Percentiles rank a stretch among this genome's conserved stretches.
Evolutionary conservation across 148 eudicot genomes (phyloP).

Genomic region (Euryodendron excelsum): DNA sequence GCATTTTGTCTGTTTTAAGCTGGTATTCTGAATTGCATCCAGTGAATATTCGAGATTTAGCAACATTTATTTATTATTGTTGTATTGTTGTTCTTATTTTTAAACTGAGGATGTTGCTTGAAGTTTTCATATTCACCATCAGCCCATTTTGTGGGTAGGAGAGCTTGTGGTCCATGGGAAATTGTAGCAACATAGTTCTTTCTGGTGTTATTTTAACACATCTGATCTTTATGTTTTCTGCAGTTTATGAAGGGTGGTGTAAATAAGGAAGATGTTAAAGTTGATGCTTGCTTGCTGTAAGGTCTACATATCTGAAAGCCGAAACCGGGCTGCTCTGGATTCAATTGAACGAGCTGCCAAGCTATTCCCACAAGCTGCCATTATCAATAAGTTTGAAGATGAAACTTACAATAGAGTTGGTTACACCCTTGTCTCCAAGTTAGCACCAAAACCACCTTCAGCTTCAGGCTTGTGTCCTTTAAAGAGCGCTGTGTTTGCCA

Average conservation of each 20-base stretch:
- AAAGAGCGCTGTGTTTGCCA: conserved; percentile 55
- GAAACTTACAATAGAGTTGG: conserved; percentile 87
- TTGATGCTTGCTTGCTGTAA: conserved; percentile 77
- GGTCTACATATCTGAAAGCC: conserved; percentile 85
- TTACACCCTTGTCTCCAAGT: conserved; percentile 78
- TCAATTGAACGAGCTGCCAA: conserved; percentile 75
- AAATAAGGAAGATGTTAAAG: conserved; percentile 49
- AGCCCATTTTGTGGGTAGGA: not conserved
- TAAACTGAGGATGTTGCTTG: not conserved
- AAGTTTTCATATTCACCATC: not conserved
- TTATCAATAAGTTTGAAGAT: conserved; percentile 79
- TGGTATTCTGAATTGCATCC: not conserved
- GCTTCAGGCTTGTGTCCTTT: conserved; percentile 33
- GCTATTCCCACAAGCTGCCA: conserved; percentile 50
- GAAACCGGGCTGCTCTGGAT: conserved; percentile 69
- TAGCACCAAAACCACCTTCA: conserved; percentile 23
- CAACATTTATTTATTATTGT: too few species aligned
- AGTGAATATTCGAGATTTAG: too few species aligned
- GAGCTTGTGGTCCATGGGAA: conserved; percentile 9
- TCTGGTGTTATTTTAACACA: conserved; percentile 4
- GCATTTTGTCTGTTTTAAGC: too few species aligned
- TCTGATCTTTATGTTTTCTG: conserved; percentile 18
- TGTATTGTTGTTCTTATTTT: not conserved
- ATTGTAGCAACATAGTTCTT: conserved; percentile 8
- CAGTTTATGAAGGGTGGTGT: conserved; percentile 30